Percentiles rank a stretch among this genome's conserved stretches.
phyloP scores from a whole-genome alignment of 768 basidiomycete species.

The Cystobasidium tubakii region DNA sequence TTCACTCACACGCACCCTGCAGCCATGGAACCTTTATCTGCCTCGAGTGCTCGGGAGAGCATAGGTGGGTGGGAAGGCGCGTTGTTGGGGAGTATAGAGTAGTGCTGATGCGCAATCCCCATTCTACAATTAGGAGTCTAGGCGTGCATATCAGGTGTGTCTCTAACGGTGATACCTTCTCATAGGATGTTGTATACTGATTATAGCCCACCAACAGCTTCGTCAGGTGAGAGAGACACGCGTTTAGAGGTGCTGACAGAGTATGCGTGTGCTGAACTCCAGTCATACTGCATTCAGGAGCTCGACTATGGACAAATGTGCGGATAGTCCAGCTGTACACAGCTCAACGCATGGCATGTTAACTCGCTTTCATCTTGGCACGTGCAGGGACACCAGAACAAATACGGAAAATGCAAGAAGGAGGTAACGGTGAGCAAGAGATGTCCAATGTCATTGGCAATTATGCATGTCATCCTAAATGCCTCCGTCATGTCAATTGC shows the following conservation, averaged over 20 bases:
- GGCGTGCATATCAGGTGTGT: constrained; percentile 36
- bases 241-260: background rate
- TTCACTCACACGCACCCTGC: background rate
- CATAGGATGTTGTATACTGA: background rate
- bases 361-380: constrained; percentile 20
- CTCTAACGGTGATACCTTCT: background rate
- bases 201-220: constrained; percentile 18
- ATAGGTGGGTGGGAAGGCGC: constrained; percentile 64
- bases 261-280: constrained; percentile 24
- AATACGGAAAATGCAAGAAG: constrained; percentile 68
- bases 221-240: constrained; percentile 38
- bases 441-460: no score
- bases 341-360: no score
- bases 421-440: constrained; percentile 61
- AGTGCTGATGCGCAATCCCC: background rate
- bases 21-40: constrained; percentile 72
- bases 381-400: constrained; percentile 42
- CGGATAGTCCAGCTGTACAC: constrained; percentile 48
- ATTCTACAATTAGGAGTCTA: background rate
- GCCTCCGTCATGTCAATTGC: no score
- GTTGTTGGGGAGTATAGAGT: constrained; percentile 58
- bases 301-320: constrained; percentile 95
- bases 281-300: constrained; percentile 76
- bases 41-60: constrained; percentile 61
- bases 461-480: no score